Conservation (phyloP, 306 rosid species). For the Sphenostylis stenocarpa region DNA sequence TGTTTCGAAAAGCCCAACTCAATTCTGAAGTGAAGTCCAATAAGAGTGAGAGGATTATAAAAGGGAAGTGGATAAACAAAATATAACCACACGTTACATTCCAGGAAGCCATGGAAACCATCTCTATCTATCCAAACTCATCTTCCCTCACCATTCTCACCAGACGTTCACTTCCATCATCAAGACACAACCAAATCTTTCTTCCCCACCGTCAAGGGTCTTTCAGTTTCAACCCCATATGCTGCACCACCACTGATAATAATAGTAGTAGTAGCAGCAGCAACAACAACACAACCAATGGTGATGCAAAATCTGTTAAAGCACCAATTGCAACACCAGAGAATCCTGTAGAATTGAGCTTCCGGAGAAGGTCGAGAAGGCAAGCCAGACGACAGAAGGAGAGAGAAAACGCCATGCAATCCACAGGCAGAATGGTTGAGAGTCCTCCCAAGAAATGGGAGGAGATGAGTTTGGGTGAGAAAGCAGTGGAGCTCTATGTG, state of each 20-base stretch:
- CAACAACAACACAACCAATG: neutral
- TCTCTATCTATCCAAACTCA: conserved; percentile 51
- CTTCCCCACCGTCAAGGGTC: conserved; percentile 18
- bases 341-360: conserved; percentile 51
- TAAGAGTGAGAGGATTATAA: conserved; percentile 8
- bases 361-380: conserved; percentile 63
- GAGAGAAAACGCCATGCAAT: conserved; percentile 34
- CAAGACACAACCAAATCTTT: conserved; percentile 11
- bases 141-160: conserved; percentile 42
- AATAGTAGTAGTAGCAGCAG: conserved; percentile 24
- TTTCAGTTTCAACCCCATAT: conserved; percentile 41
- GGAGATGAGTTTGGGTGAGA: conserved; percentile 76
- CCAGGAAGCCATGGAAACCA: conserved; percentile 48
- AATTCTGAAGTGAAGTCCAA: neutral
- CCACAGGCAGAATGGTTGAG: conserved; percentile 38
- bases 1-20: too few species aligned
- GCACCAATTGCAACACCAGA: conserved; percentile 28
- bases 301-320: conserved; percentile 33
- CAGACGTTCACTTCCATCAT: conserved; percentile 28
- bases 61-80: conserved; percentile 13
- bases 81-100: conserved; percentile 34
- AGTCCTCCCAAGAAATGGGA: conserved; percentile 78
- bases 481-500: conserved; percentile 68
- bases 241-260: conserved; percentile 18
- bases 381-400: conserved; percentile 48